These are phyloP conservation scores for Lepidopterella palustris DNA, from an alignment of 495 filamentous ascomycete species.

Conservation along the genomic window DNA sequence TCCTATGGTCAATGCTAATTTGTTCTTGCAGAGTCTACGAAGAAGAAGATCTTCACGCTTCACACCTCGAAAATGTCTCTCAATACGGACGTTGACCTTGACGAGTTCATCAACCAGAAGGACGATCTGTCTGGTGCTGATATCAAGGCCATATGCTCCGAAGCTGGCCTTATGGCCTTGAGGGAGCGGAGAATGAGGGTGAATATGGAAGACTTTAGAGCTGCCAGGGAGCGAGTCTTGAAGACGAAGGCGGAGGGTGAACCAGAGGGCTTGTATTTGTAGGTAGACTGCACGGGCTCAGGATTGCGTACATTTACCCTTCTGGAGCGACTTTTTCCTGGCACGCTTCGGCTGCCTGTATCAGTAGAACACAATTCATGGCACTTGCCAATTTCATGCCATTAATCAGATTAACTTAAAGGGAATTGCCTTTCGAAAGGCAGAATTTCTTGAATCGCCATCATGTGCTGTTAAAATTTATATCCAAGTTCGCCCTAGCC, in stretches of 20 bases:
- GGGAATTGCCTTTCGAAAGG: neutral
- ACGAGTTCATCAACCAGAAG: slow-evolving; percentile 98
- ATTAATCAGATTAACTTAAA: neutral
- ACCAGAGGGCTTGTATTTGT: slow-evolving; percentile 98
- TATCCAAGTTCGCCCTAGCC: too few species aligned
- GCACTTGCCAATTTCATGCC: neutral
- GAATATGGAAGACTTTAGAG: slow-evolving; percentile 96
- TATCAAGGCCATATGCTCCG: slow-evolving; percentile 98
- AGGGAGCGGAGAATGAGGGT: slow-evolving; percentile 96
- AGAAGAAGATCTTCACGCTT: slow-evolving; percentile 99
- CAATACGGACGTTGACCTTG: slow-evolving; percentile 88
- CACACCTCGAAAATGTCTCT: slow-evolving; percentile 99
- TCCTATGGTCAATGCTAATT: slow-evolving; percentile 33
- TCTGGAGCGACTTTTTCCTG: neutral
- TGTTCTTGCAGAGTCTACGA: slow-evolving; percentile 69
- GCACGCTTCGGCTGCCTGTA: slow-evolving; percentile 1
- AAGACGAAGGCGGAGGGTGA: slow-evolving; percentile 99
- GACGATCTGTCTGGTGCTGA: slow-evolving; percentile 96
- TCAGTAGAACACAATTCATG: neutral
- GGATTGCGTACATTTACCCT: neutral
- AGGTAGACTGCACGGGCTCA: slow-evolving; percentile 30
- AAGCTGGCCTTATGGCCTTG: slow-evolving; percentile 91
- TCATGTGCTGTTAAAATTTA: too few species aligned
- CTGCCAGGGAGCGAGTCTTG: slow-evolving; percentile 86
- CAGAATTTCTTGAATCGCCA: too few species aligned